Evolutionary conservation across 2,329 filamentous ascomycete species (phyloP).

Genomic region (Rachicladosporium sp.): DNA sequence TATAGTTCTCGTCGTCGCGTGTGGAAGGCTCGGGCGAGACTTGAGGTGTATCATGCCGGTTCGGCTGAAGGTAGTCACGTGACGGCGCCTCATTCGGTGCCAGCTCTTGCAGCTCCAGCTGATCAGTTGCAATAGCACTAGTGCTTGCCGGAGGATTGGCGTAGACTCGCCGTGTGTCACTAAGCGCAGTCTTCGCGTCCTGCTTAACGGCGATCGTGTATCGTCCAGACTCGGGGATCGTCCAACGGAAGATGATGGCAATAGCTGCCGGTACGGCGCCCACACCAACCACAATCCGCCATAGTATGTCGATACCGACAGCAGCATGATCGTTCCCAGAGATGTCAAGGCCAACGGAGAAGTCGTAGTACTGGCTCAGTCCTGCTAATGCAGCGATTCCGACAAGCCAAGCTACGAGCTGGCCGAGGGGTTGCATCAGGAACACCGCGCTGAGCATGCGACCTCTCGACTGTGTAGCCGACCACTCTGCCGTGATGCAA

Average conservation of each 20-base stretch:
- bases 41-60: slow-evolving; percentile 1
- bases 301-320: slow-evolving; percentile 25
- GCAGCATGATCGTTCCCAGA: slow-evolving; percentile 12
- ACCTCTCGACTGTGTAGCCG: slow-evolving; percentile 24
- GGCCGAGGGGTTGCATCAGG: slow-evolving; percentile 31
- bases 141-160: neutral
- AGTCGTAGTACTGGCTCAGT: slow-evolving; percentile 11
- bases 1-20: slow-evolving; percentile 9
- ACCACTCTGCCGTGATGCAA: slow-evolving; percentile 28
- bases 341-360: slow-evolving; percentile 1
- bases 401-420: slow-evolving; percentile 20
- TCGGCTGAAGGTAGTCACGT: neutral
- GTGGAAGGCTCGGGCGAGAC: neutral
- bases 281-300: slow-evolving; percentile 29
- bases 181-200: slow-evolving; percentile 16
- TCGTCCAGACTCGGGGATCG: slow-evolving; percentile 28
- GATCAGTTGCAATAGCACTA: neutral
- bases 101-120: neutral
- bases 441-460: slow-evolving; percentile 32
- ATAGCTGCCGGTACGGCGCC: slow-evolving; percentile 27
- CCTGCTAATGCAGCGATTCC: slow-evolving; percentile 9
- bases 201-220: slow-evolving; percentile 28
- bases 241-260: slow-evolving; percentile 27
- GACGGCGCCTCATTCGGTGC: neutral
- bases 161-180: slow-evolving; percentile 11